These are phyloP conservation scores for sunflower (Helianthus annuus) DNA, from an alignment of 129 eudicot genomes.

Conservation along the genomic window DNA sequence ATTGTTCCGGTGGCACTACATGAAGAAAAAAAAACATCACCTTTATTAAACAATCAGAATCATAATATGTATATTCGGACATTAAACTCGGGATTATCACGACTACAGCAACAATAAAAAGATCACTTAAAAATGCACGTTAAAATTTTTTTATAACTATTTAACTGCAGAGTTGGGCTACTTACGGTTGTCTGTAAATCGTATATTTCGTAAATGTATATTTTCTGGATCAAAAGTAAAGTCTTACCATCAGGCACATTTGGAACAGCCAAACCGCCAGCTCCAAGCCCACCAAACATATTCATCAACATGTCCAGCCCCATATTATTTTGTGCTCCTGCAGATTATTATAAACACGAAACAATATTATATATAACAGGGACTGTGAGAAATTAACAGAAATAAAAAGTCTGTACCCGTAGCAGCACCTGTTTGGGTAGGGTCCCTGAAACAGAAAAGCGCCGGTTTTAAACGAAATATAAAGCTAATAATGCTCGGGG, in stretches of 20 bases:
- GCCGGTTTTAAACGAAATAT: background rate
- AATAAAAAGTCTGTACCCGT: conserved; percentile 46
- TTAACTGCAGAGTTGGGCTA: background rate
- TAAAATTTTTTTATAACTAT: background rate
- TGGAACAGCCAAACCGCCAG: conserved; percentile 49
- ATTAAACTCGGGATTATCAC: no score
- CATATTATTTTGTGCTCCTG: conserved; percentile 59
- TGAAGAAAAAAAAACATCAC: background rate
- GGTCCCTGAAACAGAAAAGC: conserved; percentile 55
- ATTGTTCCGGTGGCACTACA: conserved; percentile 90
- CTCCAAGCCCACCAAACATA: conserved; percentile 76
- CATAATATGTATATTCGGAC: no score
- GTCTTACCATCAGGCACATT: conserved; percentile 38
- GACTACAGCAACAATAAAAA: background rate
- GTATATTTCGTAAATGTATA: background rate
- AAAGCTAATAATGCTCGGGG: background rate
- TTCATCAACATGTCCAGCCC: conserved; percentile 70
- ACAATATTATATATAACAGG: background rate
- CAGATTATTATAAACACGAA: conserved; percentile 18
- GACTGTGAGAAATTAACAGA: background rate
- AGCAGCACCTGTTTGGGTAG: conserved; percentile 54
- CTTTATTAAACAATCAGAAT: background rate
- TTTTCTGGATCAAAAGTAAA: background rate
- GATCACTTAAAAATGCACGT: background rate
- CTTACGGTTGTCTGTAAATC: conserved; percentile 1